A percentile compares a stretch with the other conserved stretches of the same genome.
Evolutionary conservation across 768 basidiomycete species (phyloP).

Genomic region (Leccinum fibrillosum): DNA sequence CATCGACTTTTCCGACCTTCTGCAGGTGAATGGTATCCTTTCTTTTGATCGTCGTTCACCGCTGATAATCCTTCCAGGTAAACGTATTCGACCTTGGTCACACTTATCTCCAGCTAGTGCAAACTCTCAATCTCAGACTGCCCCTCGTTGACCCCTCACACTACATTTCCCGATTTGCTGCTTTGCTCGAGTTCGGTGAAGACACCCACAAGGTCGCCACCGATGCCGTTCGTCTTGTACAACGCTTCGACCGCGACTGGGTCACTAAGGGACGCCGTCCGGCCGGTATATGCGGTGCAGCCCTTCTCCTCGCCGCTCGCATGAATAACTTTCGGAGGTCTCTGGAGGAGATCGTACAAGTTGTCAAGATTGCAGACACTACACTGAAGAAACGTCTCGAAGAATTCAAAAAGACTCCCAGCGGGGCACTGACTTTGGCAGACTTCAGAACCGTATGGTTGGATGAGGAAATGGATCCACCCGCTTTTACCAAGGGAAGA

Average conservation of each 20-base stretch:
- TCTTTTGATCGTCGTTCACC: not conserved
- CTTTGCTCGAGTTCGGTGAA: slow-evolving; percentile 93
- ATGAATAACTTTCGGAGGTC: slow-evolving; percentile 98
- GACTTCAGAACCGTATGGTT: slow-evolving; percentile 91
- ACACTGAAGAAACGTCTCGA: slow-evolving; percentile 91
- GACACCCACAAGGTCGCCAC: slow-evolving; percentile 89
- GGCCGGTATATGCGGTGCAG: slow-evolving; percentile 96
- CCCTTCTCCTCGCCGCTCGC: slow-evolving; percentile 88
- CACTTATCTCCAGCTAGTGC: slow-evolving; percentile 92
- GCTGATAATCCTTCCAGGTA: slow-evolving; percentile 48
- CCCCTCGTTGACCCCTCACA: slow-evolving; percentile 94
- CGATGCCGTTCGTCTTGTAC: slow-evolving; percentile 91
- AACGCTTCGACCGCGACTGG: slow-evolving; percentile 95
- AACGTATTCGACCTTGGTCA: slow-evolving; percentile 98
- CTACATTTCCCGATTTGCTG: slow-evolving; percentile 93
- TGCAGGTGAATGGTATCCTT: slow-evolving; percentile 55
- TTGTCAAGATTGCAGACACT: slow-evolving; percentile 97
- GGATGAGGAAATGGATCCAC: slow-evolving; percentile 89
- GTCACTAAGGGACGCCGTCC: slow-evolving; percentile 94
- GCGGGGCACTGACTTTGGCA: slow-evolving; percentile 78
- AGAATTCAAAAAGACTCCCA: slow-evolving; percentile 90
- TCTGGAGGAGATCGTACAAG: slow-evolving; percentile 95
- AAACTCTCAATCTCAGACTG: slow-evolving; percentile 77
- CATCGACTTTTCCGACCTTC: slow-evolving; percentile 96
- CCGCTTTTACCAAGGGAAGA: slow-evolving; percentile 77